Evolutionary conservation across 345 rosid species (phyloP).

Genomic region (Eucalyptus pauciflora): DNA sequence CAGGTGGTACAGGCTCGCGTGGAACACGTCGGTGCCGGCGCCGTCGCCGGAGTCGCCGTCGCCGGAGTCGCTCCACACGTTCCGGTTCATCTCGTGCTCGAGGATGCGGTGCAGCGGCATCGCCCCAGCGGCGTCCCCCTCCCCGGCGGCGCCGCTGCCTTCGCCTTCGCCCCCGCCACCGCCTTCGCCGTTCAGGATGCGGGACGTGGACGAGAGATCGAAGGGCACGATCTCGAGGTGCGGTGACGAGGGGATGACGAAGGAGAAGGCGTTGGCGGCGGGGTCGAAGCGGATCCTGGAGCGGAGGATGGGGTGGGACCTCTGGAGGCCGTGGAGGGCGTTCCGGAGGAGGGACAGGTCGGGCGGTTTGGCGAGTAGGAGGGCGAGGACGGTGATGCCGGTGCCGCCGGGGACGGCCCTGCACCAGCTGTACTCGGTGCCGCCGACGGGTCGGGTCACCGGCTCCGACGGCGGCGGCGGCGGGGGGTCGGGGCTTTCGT

Average conservation of each 20-base stretch:
- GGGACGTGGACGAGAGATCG: constrained; percentile 42
- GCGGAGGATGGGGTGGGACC: constrained; percentile 63
- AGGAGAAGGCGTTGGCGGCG: constrained; percentile 37
- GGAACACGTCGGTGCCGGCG: constrained; percentile 23
- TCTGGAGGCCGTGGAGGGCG: constrained; percentile 46
- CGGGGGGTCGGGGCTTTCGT: constrained; percentile 3
- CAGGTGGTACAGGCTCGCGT: constrained; percentile 38
- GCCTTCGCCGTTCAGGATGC: constrained; percentile 4
- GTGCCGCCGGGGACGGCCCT: constrained; percentile 74
- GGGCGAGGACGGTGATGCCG: constrained; percentile 68
- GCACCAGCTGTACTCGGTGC: constrained; percentile 89
- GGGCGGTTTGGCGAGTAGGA: constrained; percentile 34
- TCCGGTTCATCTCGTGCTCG: constrained; percentile 62
- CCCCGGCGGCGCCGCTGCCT: too few species aligned
- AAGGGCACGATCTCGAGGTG: constrained; percentile 27
- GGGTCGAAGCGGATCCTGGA: constrained; percentile 49
- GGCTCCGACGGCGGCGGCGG: constrained; percentile 4
- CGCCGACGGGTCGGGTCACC: constrained; percentile 37
- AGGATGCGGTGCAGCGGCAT: constrained; percentile 30
- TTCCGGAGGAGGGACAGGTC: constrained; percentile 26
- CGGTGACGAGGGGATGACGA: constrained; percentile 30
- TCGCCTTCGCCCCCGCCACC: too few species aligned
- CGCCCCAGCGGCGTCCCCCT: not conserved
- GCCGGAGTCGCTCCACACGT: constrained; percentile 35
- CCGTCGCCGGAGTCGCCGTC: not conserved